Percentiles rank a stretch among this genome's conserved stretches.
Conservation (phyloP, 768 basidiomycete genomes). For the Gloeopeniophorella convolvens region DNA sequence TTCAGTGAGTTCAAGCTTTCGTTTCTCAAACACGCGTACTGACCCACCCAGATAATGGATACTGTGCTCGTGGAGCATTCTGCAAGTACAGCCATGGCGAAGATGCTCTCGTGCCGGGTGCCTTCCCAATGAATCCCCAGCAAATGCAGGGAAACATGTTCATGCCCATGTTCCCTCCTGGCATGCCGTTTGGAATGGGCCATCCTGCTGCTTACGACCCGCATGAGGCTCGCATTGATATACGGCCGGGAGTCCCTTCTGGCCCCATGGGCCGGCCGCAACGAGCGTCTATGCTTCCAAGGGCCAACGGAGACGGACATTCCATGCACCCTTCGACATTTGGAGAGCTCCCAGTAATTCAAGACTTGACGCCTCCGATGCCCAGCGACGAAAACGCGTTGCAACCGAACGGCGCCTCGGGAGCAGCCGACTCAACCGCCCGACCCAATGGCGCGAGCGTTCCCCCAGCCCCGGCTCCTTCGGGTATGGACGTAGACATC, state of each 20-base stretch:
- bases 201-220: conserved; percentile 61
- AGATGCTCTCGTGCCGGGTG: conserved; percentile 71
- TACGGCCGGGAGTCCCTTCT: conserved; percentile 44
- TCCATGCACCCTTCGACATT: conserved; percentile 36
- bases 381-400: conserved; percentile 24
- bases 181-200: conserved; percentile 51
- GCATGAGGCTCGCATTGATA: conserved; percentile 72
- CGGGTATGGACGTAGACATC: conserved; percentile 22
- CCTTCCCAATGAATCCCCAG: conserved; percentile 50
- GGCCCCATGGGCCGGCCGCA: conserved; percentile 32
- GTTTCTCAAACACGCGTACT: conserved; percentile 4
- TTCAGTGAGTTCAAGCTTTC: conserved; percentile 57
- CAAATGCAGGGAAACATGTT: conserved; percentile 44
- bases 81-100: conserved; percentile 95
- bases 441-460: not conserved
- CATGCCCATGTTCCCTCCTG: conserved; percentile 60
- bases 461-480: not conserved
- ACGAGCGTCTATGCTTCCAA: conserved; percentile 53
- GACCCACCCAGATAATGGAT: conserved; percentile 67
- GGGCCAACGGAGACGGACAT: conserved; percentile 41
- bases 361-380: conserved; percentile 65
- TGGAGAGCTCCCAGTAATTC: conserved; percentile 78
- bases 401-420: conserved; percentile 2
- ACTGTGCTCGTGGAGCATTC: conserved; percentile 78
- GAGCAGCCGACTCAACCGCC: not conserved